Conservation (phyloP, 768 basidiomycete genomes). For the Tulasnella sp. region DNA sequence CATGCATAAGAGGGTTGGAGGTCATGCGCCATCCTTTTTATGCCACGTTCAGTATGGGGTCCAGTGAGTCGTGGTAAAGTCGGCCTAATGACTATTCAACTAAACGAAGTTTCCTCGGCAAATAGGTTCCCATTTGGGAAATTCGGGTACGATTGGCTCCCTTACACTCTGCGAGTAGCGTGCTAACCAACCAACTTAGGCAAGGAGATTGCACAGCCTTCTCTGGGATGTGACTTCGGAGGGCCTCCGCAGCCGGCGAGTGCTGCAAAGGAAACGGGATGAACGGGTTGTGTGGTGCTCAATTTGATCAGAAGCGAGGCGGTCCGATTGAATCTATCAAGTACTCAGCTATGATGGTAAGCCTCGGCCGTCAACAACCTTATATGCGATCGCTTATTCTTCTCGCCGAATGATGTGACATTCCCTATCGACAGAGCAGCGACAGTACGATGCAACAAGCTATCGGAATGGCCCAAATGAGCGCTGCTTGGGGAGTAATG, state of each 20-base stretch:
- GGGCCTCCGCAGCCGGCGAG: slow-evolving; percentile 10
- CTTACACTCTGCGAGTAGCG: not conserved
- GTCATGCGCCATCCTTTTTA: slow-evolving; percentile 20
- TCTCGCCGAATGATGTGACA: too few relatives aligned
- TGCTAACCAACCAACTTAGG: not conserved
- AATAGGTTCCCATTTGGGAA: slow-evolving; percentile 13
- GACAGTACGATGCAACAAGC: not conserved
- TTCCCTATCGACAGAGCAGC: not conserved
- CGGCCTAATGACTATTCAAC: too few relatives aligned
- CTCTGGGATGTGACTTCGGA: not conserved
- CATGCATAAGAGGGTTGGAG: slow-evolving; percentile 17
- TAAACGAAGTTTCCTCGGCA: not conserved
- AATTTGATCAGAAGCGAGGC: not conserved
- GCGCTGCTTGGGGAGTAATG: not conserved
- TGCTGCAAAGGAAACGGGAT: slow-evolving; percentile 5
- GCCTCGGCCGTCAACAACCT: not conserved
- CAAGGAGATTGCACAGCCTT: slow-evolving; percentile 18
- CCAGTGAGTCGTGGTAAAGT: not conserved
- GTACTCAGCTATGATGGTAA: slow-evolving; percentile 6
- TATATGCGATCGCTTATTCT: too few relatives aligned
- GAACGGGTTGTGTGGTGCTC: slow-evolving; percentile 1
- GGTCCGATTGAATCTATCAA: not conserved
- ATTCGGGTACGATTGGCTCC: not conserved
- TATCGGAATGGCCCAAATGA: slow-evolving; percentile 6
- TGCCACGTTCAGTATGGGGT: slow-evolving; percentile 18